Evolutionary conservation across 1,139 yeast genomes (phyloP), one percentile per base, ranked within the genome.

Genomic region (Kluyveromyces sp.): DNA sequence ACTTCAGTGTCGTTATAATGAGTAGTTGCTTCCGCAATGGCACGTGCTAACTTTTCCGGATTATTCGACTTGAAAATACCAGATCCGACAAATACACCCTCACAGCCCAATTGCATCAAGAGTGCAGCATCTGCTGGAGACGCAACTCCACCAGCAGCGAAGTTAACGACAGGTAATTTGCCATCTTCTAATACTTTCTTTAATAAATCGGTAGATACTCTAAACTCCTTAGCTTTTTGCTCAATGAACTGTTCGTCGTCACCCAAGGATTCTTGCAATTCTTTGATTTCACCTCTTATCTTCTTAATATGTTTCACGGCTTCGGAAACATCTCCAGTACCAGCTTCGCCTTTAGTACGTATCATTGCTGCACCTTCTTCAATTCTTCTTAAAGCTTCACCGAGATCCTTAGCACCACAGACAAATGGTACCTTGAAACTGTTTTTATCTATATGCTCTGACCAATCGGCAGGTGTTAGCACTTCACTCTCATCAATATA

Each of bases 71-170:
- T 81, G 77, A 86, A 86, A 55, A 86, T 86, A 41, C 95, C 95
- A 6, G 89, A 81, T n/a, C 95, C 95, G 37, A 86, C 95, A 61
- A 86, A 86, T 36, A 86, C 89, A 53, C 95, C 95, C 61, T 86
- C 95, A 64, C 89, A 83, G n/a, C 95, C 95, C 58, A 85, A 72
- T 67, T 85, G 90, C 95, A 86, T 85, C 67, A 88, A 81, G 54
- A 86, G 70, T 7, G 95, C 95, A 39, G 95, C 95, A 65, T 86
- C 95, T 2, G 92, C 82, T 30, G 95, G 95, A 7, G 95, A 83
- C 7, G 95, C 95, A 46, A 86, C 83, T 53, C 95, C 95, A 44
- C 95, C 95, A 39, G 95, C 95, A 37, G 95, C 94, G 65, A 86
- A 86, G 70, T 84, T 85, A 47, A 86, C 95, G 42, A 86, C 95